Conservation (phyloP, 371 early-diverging fungal genomes). For the Mucor ambiguus region DNA sequence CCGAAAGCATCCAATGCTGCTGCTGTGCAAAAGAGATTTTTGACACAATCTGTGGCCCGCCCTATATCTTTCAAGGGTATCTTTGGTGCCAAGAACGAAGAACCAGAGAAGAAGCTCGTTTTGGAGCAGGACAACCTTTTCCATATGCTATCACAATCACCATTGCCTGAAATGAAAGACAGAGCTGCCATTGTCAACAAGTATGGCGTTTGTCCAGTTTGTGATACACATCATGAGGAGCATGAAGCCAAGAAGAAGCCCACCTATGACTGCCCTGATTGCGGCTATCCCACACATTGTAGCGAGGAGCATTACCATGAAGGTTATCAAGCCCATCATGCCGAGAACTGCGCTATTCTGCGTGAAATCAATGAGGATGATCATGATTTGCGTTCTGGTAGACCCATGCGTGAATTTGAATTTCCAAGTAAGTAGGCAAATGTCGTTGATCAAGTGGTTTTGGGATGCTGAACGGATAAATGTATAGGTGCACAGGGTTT, state of each 20-base stretch:
- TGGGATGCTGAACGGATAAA: neutral
- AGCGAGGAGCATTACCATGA: constrained; percentile 71
- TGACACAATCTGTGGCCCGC: constrained; percentile 29
- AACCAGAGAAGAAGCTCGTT: constrained; percentile 20
- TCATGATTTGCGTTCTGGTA: constrained; percentile 81
- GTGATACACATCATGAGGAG: constrained; percentile 50
- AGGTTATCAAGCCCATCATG: constrained; percentile 60
- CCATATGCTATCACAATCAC: constrained; percentile 73
- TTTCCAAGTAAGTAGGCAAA: constrained; percentile 64
- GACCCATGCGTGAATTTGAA: constrained; percentile 80
- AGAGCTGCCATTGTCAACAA: constrained; percentile 67
- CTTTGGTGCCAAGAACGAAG: constrained; percentile 18
- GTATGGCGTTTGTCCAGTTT: constrained; percentile 78
- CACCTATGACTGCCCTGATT: constrained; percentile 76
- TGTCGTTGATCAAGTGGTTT: neutral
- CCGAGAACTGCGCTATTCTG: constrained; percentile 58
- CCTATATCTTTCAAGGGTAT: constrained; percentile 42
- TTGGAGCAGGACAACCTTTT: constrained; percentile 67
- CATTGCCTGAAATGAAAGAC: constrained; percentile 70
- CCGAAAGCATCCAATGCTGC: neutral
- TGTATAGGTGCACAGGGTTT: constrained; percentile 66
- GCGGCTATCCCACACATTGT: constrained; percentile 88
- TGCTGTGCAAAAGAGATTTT: constrained; percentile 4
- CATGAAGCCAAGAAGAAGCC: constrained; percentile 51
- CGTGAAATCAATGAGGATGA: constrained; percentile 83